Base-by-base conservation (phyloP, 345 rosid species). In the Citrus cavaleriei region DNA sequence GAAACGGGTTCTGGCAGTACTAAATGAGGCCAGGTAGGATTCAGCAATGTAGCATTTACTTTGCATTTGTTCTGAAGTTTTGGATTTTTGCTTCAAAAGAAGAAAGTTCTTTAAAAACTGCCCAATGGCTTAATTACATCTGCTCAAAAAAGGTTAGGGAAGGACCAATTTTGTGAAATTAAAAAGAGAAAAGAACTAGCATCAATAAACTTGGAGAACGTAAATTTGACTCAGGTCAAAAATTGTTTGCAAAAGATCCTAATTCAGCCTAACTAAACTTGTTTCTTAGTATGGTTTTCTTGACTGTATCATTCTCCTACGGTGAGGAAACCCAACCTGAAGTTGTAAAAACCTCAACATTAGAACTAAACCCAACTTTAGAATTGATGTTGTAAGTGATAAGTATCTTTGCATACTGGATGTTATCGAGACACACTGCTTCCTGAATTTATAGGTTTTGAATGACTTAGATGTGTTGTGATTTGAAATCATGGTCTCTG, bases 1-100 rank as follows among this genome's bases (percentile, higher is more conserved):
- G 81, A 96, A 93, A 84, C 95, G 97, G 72, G 97, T 96, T 75
- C 86, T 96, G 85, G 88, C 95, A 22, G 98, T 96, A 25, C 95
- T 96, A 10, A 93, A 91, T 68, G 97, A 96, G 84, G 98, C 99
- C 80, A 96, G 93, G 99, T 96, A 83, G 78, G 65, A 70, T 58
- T 58, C 74, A 35, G 66, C 34, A 1, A 2, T 81, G 63, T 42
- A 49, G 42, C 49, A 38, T 61, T 25, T 69, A 34, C 68, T 30
- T 37, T 74, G 61, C 76, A 61, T 71, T 58, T 28, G 28, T 59
- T 77, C 65, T 46, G 70, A 49, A 77, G 35, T 57, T 37, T 21
- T 76, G 34, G 22, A 27, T 49, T 46, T 14, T 38, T 59, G 30
- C 78, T 64, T 65, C 30, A 10, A 34, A 32, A 34, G 35, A 7